phyloP scores from a whole-genome alignment of 305 asterid species.

The Salvia sclarea region DNA sequence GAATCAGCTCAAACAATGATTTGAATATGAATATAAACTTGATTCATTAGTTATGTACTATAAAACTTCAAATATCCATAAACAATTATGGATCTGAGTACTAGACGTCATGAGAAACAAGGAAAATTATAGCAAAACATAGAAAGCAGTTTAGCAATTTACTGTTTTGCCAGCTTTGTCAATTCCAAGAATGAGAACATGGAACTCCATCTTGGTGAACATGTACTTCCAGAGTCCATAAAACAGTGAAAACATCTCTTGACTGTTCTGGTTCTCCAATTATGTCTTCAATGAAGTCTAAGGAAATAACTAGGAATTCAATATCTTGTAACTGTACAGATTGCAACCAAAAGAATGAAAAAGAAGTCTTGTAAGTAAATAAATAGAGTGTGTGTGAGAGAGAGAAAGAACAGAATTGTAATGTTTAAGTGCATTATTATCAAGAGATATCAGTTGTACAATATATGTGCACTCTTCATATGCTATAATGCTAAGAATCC shows the following conservation, averaged over 20 bases:
- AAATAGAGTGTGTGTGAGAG: background rate
- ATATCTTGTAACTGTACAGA: constrained; percentile 16
- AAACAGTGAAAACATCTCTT: constrained; percentile 81
- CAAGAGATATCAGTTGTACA: background rate
- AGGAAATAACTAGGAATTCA: constrained; percentile 28
- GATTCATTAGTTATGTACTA: background rate
- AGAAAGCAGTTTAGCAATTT: constrained; percentile 31
- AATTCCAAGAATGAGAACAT: constrained; percentile 93
- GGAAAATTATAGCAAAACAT: constrained; percentile 11
- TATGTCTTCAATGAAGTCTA: constrained; percentile 28
- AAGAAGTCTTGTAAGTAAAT: constrained; percentile 1
- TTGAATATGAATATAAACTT: constrained; percentile 10
- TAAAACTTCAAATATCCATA: background rate
- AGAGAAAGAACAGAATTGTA: background rate
- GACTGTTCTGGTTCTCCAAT: constrained; percentile 31
- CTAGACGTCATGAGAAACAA: constrained; percentile 13
- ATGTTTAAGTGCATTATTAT: background rate
- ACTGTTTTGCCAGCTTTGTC: constrained; percentile 98
- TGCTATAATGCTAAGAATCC: background rate
- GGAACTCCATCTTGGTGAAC: constrained; percentile 93
- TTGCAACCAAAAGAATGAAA: constrained; percentile 24
- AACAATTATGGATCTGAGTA: constrained; percentile 1
- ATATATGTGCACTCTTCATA: background rate
- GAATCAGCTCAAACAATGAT: constrained; percentile 35
- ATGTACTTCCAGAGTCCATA: constrained; percentile 88